Base-by-base conservation (phyloP, 1,284 basidiomycete genomes). In the Pterula multifida region DNA sequence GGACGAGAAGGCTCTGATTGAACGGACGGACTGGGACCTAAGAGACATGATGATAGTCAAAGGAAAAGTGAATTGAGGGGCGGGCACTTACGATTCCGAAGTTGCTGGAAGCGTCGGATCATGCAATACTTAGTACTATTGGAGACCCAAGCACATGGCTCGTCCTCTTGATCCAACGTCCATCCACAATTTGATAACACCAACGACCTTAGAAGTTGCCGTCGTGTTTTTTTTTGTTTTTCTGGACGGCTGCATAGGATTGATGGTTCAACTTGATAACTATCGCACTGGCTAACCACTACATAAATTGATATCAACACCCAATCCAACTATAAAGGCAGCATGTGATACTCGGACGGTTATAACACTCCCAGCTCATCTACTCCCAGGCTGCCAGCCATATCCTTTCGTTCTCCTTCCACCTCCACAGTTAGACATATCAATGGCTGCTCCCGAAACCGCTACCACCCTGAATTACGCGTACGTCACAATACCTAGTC, bases 1-100 rank as follows among this genome's bases (percentile, higher is more conserved):
- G 1, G 78, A 71, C 13, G 75, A 58, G 58, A 70, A 62, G 54
- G 62, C n/a, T n/a, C 22, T 58, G 55, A 22, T 54, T 53, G 45
- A 60, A 56, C 47, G 70, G 58, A 49, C 64, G 64, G 52, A 70
- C 59, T 47, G 45, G 36, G 73, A 53, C 42, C 63, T 62, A 45
- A 61, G 61, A 39, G 65, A 63, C 69, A 72, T 73, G 57, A 54
- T 57, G 52, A 50, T 50, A 36, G 35, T 24, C 26, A 26, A 26
- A 28, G 3, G 54, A 36, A 50, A 28, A 52, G 49, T 52, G 53
- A 52, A 50, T 22, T 6, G 39, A 42, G 21, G 49, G 28, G 6
- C 6, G 15, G 28, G 28, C 6, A 32, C 6, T 6, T 32, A 15
- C 6, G 28, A 32, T 6, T 6, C 28, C 15, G 28, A 32, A 32